Evolutionary conservation across 768 basidiomycete genomes (phyloP), one percentile per base, ranked within the genome.

Genomic region (Hydnomerulius pinastri): DNA sequence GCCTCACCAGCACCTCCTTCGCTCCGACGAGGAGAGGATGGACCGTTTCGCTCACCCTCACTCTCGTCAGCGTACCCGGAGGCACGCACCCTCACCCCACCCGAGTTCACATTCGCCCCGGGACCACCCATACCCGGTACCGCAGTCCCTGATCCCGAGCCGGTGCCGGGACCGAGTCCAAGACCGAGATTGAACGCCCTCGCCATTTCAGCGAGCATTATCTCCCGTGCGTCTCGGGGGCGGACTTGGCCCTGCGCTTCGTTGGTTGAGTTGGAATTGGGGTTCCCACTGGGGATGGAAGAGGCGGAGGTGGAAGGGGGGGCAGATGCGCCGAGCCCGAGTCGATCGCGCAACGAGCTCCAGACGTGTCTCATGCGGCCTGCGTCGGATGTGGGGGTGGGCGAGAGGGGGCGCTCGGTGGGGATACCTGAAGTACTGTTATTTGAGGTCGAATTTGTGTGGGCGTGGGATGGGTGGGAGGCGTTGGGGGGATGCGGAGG

Each of bases 121-220:
- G 65, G 12, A 12, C 60, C 60, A 30, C 64, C n/a, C n/a, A n/a
- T n/a, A n/a, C n/a, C n/a, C n/a, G n/a, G n/a, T n/a, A n/a, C n/a
- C n/a, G n/a, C n/a, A n/a, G n/a, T n/a, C n/a, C n/a, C n/a, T n/a
- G n/a, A n/a, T n/a, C n/a, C n/a, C n/a, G n/a, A n/a, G n/a, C n/a
- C n/a, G n/a, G n/a, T n/a, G 13, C 18, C 41, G 27, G 50, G 46
- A 10, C 67, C 70, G 48, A 82, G 62, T 4, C 82, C 81, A 20
- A 91, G 73, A 11, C 87, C 87, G 39, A 86, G 72, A 57, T 88
- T 87, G 60, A 91, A 86, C 8, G 87, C 89, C 24, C 88, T 74
- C 21, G 87, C 86, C 86, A 90, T 90, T 65, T 91, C 88, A 1
- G 85, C 81, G 41, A 91, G 74, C 79, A 91, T 86, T 39, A 82